Evolutionary conservation across 139 green algal species (phyloP).

Genomic region (Nannochloris sp.): DNA sequence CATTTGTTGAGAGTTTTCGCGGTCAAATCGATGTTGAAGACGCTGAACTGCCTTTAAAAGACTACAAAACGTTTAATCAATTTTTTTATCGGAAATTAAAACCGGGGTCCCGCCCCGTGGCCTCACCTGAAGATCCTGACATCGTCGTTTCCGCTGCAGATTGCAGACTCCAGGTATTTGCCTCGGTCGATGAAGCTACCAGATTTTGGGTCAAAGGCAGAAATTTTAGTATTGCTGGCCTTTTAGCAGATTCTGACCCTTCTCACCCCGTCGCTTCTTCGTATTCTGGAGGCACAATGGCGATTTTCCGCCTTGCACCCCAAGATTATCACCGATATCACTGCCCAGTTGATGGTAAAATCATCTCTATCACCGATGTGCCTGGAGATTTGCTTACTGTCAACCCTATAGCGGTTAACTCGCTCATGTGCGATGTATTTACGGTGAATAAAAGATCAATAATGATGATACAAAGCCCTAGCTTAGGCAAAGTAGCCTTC

Average conservation of each 20-base stretch:
- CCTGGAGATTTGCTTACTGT: constrained; percentile 21
- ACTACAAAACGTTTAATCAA: constrained; percentile 52
- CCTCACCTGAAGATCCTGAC: not conserved
- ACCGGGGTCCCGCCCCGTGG: constrained; percentile 37
- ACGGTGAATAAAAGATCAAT: constrained; percentile 45
- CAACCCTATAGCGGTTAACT: constrained; percentile 44
- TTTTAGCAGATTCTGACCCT: constrained; percentile 34
- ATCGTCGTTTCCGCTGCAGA: constrained; percentile 24
- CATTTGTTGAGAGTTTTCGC: constrained; percentile 25
- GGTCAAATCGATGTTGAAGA: constrained; percentile 26
- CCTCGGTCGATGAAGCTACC: constrained; percentile 32
- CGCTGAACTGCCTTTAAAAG: constrained; percentile 29
- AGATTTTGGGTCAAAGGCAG: constrained; percentile 60
- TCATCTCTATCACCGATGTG: constrained; percentile 23
- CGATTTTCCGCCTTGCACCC: constrained; percentile 19
- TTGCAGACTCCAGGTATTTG: constrained; percentile 32
- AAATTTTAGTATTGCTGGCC: constrained; percentile 39
- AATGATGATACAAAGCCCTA: constrained; percentile 10
- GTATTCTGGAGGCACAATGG: constrained; percentile 26
- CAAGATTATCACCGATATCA: constrained; percentile 54
- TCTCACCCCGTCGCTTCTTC: not conserved
- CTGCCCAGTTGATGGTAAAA: constrained; percentile 14
- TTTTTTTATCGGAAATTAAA: constrained; percentile 61
- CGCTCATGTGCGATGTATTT: constrained; percentile 30
- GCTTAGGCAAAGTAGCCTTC: constrained; percentile 34